Conservation (phyloP, 768 basidiomycete genomes). For the Kwoniella newhampshirensis region DNA sequence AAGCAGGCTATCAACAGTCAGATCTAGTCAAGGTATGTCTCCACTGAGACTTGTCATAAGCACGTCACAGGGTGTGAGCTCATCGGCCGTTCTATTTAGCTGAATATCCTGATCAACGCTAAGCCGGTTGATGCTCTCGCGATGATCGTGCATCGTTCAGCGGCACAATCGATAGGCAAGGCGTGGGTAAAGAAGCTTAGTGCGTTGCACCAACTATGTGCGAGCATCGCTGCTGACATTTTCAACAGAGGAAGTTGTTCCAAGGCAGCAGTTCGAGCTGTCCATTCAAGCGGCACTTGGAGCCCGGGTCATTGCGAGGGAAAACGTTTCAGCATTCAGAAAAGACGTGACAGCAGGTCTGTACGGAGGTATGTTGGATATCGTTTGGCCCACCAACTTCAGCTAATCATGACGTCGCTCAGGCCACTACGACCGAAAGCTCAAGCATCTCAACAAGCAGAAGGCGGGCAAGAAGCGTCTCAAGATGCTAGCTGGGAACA, state of each 20-base stretch:
- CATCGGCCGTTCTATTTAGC: constrained; percentile 58
- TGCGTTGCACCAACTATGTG: constrained; percentile 53
- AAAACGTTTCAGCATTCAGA: constrained; percentile 73
- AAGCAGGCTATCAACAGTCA: constrained; percentile 79
- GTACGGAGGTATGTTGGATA: constrained; percentile 72
- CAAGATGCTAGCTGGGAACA: constrained; percentile 76
- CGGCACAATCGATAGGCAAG: constrained; percentile 70
- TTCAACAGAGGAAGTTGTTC: constrained; percentile 71
- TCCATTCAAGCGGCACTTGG: constrained; percentile 93
- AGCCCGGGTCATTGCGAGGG: constrained; percentile 80
- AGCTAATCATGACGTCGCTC: constrained; percentile 2
- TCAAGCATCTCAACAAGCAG: constrained; percentile 62
- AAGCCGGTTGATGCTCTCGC: constrained; percentile 92
- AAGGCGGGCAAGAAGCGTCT: constrained; percentile 88
- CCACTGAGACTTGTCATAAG: too few relatives aligned
- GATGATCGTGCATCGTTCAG: constrained; percentile 81
- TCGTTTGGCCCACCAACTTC: neutral
- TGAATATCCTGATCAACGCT: constrained; percentile 84
- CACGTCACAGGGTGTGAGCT: too few relatives aligned
- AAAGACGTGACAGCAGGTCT: constrained; percentile 86
- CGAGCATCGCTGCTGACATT: neutral
- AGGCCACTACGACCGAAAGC: constrained; percentile 89
- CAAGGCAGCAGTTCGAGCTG: constrained; percentile 87
- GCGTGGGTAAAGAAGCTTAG: constrained; percentile 91
- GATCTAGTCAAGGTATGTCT: constrained; percentile 73